Percentiles rank a stretch among this genome's conserved stretches.
Evolutionary conservation across 352 stramenopile species (phyloP).

Genomic region (Plasmopara muralis): DNA sequence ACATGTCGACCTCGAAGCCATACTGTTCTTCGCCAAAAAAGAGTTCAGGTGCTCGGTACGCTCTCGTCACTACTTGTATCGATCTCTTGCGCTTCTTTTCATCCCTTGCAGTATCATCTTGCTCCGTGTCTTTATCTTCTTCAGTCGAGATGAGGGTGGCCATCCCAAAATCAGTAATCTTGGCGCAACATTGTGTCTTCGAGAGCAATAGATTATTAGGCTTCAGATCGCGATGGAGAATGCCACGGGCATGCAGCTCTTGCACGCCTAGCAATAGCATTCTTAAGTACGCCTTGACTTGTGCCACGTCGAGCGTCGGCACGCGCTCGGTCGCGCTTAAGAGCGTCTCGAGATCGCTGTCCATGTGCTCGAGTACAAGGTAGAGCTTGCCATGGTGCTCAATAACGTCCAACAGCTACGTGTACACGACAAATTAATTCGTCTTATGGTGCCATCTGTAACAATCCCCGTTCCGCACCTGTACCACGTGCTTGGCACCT

Average conservation of each 20-base stretch:
- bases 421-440: too few relatives aligned
- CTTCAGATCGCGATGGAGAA: slow-evolving; percentile 78
- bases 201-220: slow-evolving; percentile 75
- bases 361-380: slow-evolving; percentile 74
- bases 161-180: slow-evolving; percentile 84
- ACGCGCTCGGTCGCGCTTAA: slow-evolving; percentile 33
- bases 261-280: slow-evolving; percentile 59
- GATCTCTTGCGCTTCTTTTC: slow-evolving; percentile 33
- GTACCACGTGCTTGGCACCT: slow-evolving; percentile 42
- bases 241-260: slow-evolving; percentile 45
- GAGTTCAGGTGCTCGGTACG: slow-evolving; percentile 67
- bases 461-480: slow-evolving; percentile 23
- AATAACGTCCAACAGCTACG: slow-evolving; percentile 51
- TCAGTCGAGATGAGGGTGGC: slow-evolving; percentile 28
- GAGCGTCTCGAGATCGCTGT: slow-evolving; percentile 64
- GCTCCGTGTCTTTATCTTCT: slow-evolving; percentile 4
- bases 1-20: slow-evolving; percentile 60
- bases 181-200: slow-evolving; percentile 33
- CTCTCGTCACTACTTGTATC: slow-evolving; percentile 67
- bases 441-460: too few relatives aligned
- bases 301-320: slow-evolving; percentile 33
- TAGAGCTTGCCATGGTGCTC: slow-evolving; percentile 59
- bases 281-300: slow-evolving; percentile 63
- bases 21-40: slow-evolving; percentile 71
- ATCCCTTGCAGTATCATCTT: slow-evolving; percentile 7